Evolutionary conservation across 345 rosid genomes (phyloP).

Genomic region (Dimocarpus longan): DNA sequence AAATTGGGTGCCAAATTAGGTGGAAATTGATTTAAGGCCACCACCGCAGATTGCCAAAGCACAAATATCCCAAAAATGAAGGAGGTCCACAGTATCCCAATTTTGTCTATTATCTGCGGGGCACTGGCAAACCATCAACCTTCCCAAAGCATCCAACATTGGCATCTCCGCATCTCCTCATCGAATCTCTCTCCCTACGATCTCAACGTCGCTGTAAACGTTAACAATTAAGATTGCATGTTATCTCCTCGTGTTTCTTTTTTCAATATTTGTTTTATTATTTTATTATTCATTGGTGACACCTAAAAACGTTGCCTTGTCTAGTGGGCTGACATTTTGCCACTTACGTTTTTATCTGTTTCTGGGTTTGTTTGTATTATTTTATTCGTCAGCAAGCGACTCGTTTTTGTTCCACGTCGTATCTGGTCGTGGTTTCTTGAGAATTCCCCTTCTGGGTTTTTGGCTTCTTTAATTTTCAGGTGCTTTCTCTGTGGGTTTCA

Average conservation of each 20-base stretch:
- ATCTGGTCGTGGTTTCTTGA: constrained; percentile 13
- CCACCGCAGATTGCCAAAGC: background rate
- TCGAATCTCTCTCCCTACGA: constrained; percentile 10
- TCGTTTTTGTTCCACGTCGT: background rate
- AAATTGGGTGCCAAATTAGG: background rate
- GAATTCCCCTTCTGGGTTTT: constrained; percentile 40
- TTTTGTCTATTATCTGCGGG: background rate
- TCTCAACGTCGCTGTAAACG: background rate
- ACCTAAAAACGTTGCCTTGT: background rate
- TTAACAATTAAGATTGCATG: background rate
- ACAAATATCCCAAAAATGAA: background rate
- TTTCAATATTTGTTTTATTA: background rate
- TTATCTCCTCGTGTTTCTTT: no score
- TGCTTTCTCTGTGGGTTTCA: constrained; percentile 15
- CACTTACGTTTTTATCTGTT: background rate
- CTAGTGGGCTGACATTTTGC: constrained; percentile 3
- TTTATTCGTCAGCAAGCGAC: background rate
- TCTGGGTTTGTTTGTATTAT: background rate
- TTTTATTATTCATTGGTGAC: background rate
- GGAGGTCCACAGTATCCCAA: background rate
- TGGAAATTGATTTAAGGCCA: background rate
- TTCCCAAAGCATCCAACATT: background rate
- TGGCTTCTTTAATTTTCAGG: constrained; percentile 42
- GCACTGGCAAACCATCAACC: no score
- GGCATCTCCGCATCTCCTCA: constrained; percentile 45